phyloP scores from a whole-genome alignment of 2,329 filamentous ascomycete species.

The Apiospora malaysiana region DNA sequence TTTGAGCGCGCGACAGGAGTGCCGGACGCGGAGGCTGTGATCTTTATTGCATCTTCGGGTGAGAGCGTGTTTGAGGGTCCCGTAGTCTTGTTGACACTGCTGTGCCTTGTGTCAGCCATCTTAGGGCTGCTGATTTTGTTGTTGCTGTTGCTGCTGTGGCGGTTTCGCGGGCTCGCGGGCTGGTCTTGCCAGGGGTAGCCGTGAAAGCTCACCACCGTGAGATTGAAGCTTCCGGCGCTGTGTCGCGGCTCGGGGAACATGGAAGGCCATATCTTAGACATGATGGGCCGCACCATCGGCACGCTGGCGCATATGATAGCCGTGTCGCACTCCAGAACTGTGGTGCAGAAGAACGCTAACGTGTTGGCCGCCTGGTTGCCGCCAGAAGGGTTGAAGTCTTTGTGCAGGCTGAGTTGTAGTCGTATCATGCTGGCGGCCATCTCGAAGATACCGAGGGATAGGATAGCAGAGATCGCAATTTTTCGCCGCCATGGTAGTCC shows the following conservation, averaged over 20 bases:
- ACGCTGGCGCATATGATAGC: slow-evolving; percentile 19
- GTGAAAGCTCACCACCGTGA: slow-evolving; percentile 18
- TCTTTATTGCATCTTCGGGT: neutral
- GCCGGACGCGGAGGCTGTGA: neutral
- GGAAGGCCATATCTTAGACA: neutral
- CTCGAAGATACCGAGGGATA: slow-evolving; percentile 11
- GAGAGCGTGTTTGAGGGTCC: neutral
- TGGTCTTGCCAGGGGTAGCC: slow-evolving; percentile 20
- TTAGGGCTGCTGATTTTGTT: neutral
- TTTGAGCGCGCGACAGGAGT: too few species aligned
- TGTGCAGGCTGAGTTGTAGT: slow-evolving; percentile 3
- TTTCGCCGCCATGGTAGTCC: neutral
- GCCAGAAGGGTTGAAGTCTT: neutral
- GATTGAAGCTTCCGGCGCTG: slow-evolving; percentile 10
- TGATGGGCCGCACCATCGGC: slow-evolving; percentile 13
- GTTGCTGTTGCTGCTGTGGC: neutral
- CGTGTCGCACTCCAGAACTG: slow-evolving; percentile 18
- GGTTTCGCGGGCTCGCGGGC: neutral
- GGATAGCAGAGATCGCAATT: neutral
- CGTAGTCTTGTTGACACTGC: neutral
- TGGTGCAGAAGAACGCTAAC: slow-evolving; percentile 6
- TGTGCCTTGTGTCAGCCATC: neutral
- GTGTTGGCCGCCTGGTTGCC: neutral
- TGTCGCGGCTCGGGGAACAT: slow-evolving; percentile 2
- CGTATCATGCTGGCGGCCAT: slow-evolving; percentile 12